Base-by-base conservation (phyloP, 2,329 filamentous ascomycete species). In the Fulvia fulva region DNA sequence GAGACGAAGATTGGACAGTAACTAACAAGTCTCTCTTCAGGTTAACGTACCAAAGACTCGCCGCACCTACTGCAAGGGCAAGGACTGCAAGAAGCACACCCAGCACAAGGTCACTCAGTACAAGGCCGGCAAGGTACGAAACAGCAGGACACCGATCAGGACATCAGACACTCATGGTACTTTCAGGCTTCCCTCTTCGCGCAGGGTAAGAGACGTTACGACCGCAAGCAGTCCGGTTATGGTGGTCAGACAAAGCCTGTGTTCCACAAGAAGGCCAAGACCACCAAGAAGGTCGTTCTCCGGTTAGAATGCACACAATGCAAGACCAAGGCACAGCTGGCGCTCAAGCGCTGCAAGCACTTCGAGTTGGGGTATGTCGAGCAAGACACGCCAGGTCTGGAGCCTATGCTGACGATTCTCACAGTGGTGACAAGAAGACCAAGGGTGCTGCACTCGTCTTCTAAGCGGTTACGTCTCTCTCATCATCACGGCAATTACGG, bases 201-300 rank as follows among this genome's bases (percentile, higher is more conserved):
- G 70, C 93, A 99, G 87, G 93, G 93, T 87, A 99, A 97, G 90
- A 90, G 93, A 82, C 92, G 93, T 88, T 97, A 97, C 84, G 91
- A 96, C 83, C 87, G 91, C 78, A 97, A 97, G 86, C 93, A 97
- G 85, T 91, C 88, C 79, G 93, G 93, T 90, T 97, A 97, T 78
- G 94, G 94, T 90, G 94, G 94, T 92, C 94, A 99, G 85, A 99
- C 94, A 76, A 99, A 99, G 85, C 94, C 95, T 74, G 92, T 99
- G 77, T 99, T 97, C 90, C 94, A 97, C 90, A 99, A 97, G 89
- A 97, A 97, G 85, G 94, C 94, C 71, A 99, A 99, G 90, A 99
- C 94, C 72, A 99, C 94, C 78, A 99, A 99, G 90, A 99, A 99
- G 89, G 89, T 99, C 74, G 95, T 99, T 75, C 84, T 99, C 81